Evolutionary conservation across 1,284 basidiomycete species (phyloP).

Genomic region (Puccinia polysora): DNA sequence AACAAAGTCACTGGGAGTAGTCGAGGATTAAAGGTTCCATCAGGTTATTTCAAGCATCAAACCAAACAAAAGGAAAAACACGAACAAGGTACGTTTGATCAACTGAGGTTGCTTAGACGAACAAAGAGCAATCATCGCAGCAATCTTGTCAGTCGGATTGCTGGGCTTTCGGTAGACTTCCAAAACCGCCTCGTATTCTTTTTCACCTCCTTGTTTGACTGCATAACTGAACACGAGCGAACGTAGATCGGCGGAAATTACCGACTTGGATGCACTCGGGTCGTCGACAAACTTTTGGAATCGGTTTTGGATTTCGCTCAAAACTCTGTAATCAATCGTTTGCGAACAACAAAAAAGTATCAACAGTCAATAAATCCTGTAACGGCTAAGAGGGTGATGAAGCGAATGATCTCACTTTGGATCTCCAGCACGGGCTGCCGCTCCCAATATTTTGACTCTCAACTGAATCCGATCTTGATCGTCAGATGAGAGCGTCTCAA

Average conservation of each 20-base stretch:
- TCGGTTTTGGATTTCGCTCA: conserved; percentile 30
- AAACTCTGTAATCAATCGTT: conserved; percentile 25
- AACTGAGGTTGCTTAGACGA: conserved; percentile 49
- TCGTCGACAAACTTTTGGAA: conserved; percentile 26
- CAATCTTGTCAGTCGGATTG: conserved; percentile 55
- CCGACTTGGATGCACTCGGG: conserved; percentile 42
- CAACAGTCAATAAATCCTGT: background rate
- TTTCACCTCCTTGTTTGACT: conserved; percentile 68
- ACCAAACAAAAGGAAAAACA: no score
- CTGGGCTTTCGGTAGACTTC: conserved; percentile 68
- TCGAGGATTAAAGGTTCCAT: background rate
- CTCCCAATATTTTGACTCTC: conserved; percentile 33
- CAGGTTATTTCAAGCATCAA: conserved; percentile 3
- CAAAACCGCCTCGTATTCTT: conserved; percentile 72
- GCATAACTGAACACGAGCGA: conserved; percentile 55
- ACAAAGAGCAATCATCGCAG: conserved; percentile 53
- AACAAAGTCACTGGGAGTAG: conserved; percentile 44
- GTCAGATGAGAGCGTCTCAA: conserved; percentile 29
- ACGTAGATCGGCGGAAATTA: conserved; percentile 47
- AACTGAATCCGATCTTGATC: conserved; percentile 43
- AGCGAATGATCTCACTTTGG: conserved; percentile 55
- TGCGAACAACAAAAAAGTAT: background rate
- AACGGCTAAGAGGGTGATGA: background rate
- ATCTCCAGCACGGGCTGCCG: conserved; percentile 57
- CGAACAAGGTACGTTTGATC: conserved; percentile 51